Conservation (phyloP, 306 rosid genomes). For the Crataegus laevigata region DNA sequence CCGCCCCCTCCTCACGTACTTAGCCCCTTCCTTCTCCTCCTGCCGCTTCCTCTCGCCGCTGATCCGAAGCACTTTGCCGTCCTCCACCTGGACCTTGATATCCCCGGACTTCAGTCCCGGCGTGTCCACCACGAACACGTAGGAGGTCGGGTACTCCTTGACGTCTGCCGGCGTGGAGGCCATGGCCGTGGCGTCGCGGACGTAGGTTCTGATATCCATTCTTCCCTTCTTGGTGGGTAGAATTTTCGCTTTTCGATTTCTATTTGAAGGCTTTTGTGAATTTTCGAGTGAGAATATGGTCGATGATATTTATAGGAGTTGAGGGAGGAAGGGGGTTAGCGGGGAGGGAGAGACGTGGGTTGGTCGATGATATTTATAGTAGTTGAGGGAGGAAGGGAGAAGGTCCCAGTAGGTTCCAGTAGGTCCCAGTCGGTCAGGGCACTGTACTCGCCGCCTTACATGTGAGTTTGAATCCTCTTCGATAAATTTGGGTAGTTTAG, state of each 20-base stretch:
- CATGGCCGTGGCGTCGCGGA: too few relatives aligned
- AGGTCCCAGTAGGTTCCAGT: too few relatives aligned
- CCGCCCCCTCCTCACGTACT: conserved; percentile 44
- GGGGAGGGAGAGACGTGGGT: too few relatives aligned
- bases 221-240: not conserved
- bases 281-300: not conserved
- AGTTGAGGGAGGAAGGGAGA: too few relatives aligned
- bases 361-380: too few relatives aligned
- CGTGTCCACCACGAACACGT: too few relatives aligned
- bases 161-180: too few relatives aligned
- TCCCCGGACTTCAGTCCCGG: conserved; percentile 80
- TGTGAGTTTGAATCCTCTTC: not conserved
- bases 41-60: conserved; percentile 44
- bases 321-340: too few relatives aligned
- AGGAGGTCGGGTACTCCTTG: too few relatives aligned
- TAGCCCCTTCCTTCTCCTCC: conserved; percentile 22
- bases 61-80: conserved; percentile 26
- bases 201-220: conserved; percentile 80
- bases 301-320: conserved; percentile 4
- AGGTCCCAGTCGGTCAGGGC: too few relatives aligned
- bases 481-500: too few relatives aligned
- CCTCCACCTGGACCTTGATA: conserved; percentile 73
- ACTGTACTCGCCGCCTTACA: fast-evolving
- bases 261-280: not conserved
- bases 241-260: not conserved